These are phyloP conservation scores for Colletotrichum liaoningense DNA, from an alignment of 2,329 filamentous ascomycete genomes.

Conservation along the genomic window DNA sequence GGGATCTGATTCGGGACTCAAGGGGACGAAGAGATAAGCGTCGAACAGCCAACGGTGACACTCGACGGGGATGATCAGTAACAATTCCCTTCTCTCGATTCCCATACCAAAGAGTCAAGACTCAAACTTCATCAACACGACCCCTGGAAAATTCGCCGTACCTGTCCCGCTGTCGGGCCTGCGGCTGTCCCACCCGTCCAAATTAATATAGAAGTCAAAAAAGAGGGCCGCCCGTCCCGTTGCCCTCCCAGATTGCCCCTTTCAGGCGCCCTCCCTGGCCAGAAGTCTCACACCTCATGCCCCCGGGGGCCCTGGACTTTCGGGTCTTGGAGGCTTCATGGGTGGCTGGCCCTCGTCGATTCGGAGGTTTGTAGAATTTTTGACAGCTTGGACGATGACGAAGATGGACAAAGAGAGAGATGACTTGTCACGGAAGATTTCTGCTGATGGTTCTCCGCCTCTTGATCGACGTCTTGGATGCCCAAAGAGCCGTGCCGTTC, in stretches of 20 bases:
- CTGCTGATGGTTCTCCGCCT: slow-evolving; percentile 13
- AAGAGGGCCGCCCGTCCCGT: slow-evolving; percentile 15
- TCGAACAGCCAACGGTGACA: background rate
- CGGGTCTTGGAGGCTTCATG: background rate
- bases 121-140: background rate
- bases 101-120: background rate
- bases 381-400: background rate
- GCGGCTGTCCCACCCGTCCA: slow-evolving; percentile 18
- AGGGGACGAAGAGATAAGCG: background rate
- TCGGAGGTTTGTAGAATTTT: background rate
- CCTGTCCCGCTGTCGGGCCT: slow-evolving; percentile 20
- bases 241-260: slow-evolving; percentile 2
- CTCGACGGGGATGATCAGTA: background rate
- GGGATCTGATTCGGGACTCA: background rate
- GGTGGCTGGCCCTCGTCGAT: background rate
- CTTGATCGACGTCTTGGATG: slow-evolving; percentile 13
- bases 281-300: background rate
- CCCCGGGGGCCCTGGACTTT: background rate
- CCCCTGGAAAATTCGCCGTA: background rate
- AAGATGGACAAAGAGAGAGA: background rate
- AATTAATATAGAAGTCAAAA: slow-evolving; percentile 32
- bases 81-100: background rate
- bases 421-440: slow-evolving; percentile 1
- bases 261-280: background rate
- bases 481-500: slow-evolving; percentile 14